Percentiles rank a stretch among this genome's conserved stretches.
Evolutionary conservation across 345 rosid genomes (phyloP).

Genomic region (Erysimum cheiranthoides): DNA sequence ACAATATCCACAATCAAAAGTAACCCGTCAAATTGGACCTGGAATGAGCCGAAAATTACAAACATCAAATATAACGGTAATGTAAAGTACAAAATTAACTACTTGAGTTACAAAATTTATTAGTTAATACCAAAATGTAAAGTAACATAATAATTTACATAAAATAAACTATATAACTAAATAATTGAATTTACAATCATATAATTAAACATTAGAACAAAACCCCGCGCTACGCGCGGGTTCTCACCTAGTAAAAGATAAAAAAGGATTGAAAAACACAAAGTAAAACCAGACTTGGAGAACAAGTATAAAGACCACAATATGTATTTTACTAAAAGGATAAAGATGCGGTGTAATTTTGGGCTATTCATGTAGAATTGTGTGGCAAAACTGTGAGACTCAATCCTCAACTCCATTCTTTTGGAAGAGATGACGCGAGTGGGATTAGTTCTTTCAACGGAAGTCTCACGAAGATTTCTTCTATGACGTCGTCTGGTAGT

Average conservation of each 20-base stretch:
- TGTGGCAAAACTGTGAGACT: not conserved
- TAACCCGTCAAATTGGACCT: no score
- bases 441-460: conserved; percentile 4
- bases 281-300: conserved; percentile 5
- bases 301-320: not conserved
- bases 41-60: no score
- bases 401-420: conserved; percentile 23
- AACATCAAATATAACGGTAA: no score
- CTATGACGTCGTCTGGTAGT: conserved; percentile 3
- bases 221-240: no score
- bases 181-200: no score
- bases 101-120: no score
- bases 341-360: not conserved
- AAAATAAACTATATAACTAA: no score
- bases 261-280: not conserved
- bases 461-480: conserved; percentile 28
- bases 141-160: no score
- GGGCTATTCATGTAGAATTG: not conserved
- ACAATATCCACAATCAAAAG: no score
- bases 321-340: not conserved
- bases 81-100: no score
- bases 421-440: conserved; percentile 17
- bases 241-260: not conserved
- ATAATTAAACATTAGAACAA: no score
- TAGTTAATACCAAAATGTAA: no score